These are phyloP conservation scores for Moricandia moricandioides DNA, from an alignment of 345 rosid species.

Conservation along the genomic window DNA sequence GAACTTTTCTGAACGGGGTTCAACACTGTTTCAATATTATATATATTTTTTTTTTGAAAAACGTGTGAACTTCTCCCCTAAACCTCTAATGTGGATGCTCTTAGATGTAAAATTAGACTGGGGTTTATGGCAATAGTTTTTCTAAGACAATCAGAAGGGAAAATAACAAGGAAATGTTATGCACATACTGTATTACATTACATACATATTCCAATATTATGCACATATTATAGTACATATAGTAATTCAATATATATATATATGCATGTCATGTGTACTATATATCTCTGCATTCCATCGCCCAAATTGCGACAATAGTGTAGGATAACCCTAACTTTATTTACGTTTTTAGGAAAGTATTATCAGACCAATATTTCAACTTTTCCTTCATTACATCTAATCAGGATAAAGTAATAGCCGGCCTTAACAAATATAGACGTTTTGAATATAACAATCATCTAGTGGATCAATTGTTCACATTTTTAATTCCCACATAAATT, in stretches of 20 bases:
- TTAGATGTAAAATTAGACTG: constrained; percentile 24
- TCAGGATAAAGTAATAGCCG: neutral
- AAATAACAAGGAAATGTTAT: constrained; percentile 34
- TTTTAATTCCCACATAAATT: neutral
- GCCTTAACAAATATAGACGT: neutral
- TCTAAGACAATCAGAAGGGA: constrained; percentile 17
- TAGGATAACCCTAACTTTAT: constrained; percentile 31
- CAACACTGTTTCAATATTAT: too few species aligned
- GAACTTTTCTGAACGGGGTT: too few species aligned
- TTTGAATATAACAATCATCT: too few species aligned
- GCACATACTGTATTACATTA: too few species aligned
- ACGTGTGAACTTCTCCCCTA: too few species aligned
- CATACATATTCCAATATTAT: too few species aligned
- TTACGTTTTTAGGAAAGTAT: constrained; percentile 21
- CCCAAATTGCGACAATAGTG: constrained; percentile 37
- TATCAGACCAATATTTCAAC: constrained; percentile 12
- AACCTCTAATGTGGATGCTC: too few species aligned
- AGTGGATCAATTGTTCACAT: neutral
- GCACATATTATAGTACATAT: constrained; percentile 28
- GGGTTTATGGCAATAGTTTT: neutral
- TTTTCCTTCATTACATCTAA: constrained; percentile 14
- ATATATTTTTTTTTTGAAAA: too few species aligned
- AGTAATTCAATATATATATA: too few species aligned
- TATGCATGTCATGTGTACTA: constrained; percentile 23
- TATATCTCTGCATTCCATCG: constrained; percentile 14